These are phyloP conservation scores for Zygosaccharomyces pseudorouxii DNA, from an alignment of 805 yeast genomes.

Conservation along the genomic window DNA sequence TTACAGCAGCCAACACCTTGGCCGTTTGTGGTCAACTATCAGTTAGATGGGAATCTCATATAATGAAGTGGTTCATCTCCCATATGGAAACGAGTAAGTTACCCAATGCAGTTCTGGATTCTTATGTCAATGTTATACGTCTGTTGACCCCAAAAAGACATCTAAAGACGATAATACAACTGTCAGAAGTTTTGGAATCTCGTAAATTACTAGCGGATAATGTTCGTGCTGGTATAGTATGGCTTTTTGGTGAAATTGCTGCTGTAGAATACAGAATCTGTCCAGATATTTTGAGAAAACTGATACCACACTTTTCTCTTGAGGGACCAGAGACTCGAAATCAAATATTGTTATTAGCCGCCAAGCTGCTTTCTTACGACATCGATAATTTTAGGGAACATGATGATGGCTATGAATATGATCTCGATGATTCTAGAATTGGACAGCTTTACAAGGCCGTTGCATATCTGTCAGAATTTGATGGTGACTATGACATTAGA, in stretches of 20 bases:
- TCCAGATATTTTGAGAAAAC: constrained; percentile 67
- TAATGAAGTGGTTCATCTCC: constrained; percentile 60
- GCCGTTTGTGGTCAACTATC: constrained; percentile 54
- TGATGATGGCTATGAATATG: constrained; percentile 28
- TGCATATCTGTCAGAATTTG: constrained; percentile 65
- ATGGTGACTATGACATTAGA: constrained; percentile 67
- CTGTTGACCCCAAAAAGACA: constrained; percentile 53
- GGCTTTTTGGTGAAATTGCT: constrained; percentile 87
- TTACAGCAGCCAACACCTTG: constrained; percentile 55
- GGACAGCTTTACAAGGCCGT: constrained; percentile 56
- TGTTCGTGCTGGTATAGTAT: constrained; percentile 79
- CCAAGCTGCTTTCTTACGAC: constrained; percentile 61
- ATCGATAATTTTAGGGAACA: constrained; percentile 39
- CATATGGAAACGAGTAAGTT: constrained; percentile 37
- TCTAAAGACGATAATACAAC: constrained; percentile 49
- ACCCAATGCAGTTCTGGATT: constrained; percentile 44
- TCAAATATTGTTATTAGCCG: constrained; percentile 67
- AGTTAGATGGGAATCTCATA: constrained; percentile 45
- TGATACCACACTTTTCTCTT: constrained; percentile 48
- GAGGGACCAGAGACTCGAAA: constrained; percentile 59
- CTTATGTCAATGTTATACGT: constrained; percentile 68
- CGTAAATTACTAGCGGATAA: constrained; percentile 31
- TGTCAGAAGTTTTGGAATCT: constrained; percentile 38
- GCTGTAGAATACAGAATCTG: constrained; percentile 46
- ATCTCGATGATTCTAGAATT: constrained; percentile 34